Evolutionary conservation across 805 yeast genomes (phyloP), one percentile per base, ranked within the genome.

Genomic region (Yarrowia yakushimensis): DNA sequence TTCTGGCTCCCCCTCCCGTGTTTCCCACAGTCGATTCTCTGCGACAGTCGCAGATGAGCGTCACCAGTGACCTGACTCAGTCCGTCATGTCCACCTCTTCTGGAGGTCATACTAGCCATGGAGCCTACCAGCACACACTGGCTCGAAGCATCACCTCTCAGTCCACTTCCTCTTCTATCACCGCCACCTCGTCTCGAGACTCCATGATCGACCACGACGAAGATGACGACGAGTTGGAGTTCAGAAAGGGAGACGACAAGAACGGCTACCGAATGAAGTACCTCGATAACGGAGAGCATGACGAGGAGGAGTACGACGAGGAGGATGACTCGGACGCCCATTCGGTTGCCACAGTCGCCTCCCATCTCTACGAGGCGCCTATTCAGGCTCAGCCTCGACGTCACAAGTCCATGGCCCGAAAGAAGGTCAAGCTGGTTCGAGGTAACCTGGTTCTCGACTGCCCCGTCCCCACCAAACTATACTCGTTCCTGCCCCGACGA

Each of bases 391-490:
- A 74, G 65, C 88, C 89, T 10, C 80, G 84, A 59, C 83, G 90
- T 69, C 86, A 87, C 66, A 86, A 85, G 69, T 82, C 88, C 2
- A 80, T 82, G 66, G 80, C 86, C 45, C 82, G 86, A 69, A 87
- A 91, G 69, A 87, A 88, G 68, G 90, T 88, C 72, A 76, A 85
- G 70, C 81, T 91, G 50, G 88, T 86, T 63, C 78, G 86, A 60
- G 96, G 97, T 69, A 85, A 93, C 69, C 82, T 94, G 72, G 90
- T 92, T 12, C 79, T 94, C 62, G 97, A 94, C 72, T 93, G 96
- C 69, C 97, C 98, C 3, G 87, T 94, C 54, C 98, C 99, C 13
- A 85, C 91, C 23, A 94, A 92, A 65, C 79, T 94, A 64, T 84
- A 86, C 67, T 85, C 88, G 65, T 92, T 91, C 67, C 76, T 96